Base-by-base conservation (phyloP, 192 early-diverging fungal genomes). In the Pilaira anomala region DNA sequence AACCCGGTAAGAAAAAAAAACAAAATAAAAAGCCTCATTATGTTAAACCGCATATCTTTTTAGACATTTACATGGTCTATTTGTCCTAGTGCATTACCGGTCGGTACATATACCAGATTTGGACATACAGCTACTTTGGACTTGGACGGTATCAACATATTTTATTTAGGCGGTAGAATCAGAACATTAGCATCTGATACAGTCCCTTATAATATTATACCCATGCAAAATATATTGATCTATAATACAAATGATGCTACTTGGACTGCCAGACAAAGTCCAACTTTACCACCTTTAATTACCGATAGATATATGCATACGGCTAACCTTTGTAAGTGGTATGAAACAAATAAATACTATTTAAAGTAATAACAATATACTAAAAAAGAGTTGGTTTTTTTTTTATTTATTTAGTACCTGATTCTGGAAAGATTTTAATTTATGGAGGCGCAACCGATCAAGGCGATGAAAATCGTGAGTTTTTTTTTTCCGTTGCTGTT, bases 121-220 rank as follows among this genome's bases (percentile, higher is more conserved):
- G 53, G 53, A 33, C 53, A 55, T 55, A 55, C 53, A 19, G 53
- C 29, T 9, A 55, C 53, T 33, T 55, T 36, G 5, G n/a, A 36
- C 30, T 18, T 33, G 19, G n/a, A 55, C 7, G 0, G n/a, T 18
- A 28, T 36, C 9, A 16, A 30, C 28, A 55, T 55, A 33, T 28
- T 55, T 9, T 55, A 55, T 33, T 19, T 55, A 33, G 53, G 53
- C 19, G 53, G 53, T 19, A 14, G 30, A 11, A 55, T 30, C n/a
- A 7, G 29, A 9, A 33, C 26, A 30, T n/a, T 33, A 1, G 33
- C 6, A 9, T 36, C 4, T 1, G 11, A 36, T 36, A 9, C 11
- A 9, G 11, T 36, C 18, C n/a, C 28, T 55, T 9, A 55, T 16
- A 26, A 14, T 11, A 30, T 19, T 29, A 2, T 55, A 33, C 53